Percentiles rank a stretch among this genome's conserved stretches.
Conservation (phyloP, 1,284 basidiomycete genomes). For the Cutaneotrichosporon cyanovorans region DNA sequence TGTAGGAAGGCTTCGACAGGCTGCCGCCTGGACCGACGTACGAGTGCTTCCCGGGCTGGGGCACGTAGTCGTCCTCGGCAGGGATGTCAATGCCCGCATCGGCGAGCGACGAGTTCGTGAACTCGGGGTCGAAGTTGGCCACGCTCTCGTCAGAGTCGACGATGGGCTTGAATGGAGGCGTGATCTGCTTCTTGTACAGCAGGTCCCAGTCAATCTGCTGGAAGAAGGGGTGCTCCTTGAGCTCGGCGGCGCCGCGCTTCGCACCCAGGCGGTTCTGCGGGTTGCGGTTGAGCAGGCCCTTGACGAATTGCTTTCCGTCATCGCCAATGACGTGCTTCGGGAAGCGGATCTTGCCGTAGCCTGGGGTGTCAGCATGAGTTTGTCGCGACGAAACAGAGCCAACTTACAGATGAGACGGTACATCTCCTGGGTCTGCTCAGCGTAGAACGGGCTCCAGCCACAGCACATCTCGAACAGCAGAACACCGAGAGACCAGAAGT, state of each 20-base stretch:
- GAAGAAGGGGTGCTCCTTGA: constrained; percentile 97
- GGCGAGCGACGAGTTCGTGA: constrained; percentile 55
- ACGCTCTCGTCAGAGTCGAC: constrained; percentile 98
- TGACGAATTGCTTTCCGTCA: constrained; percentile 98
- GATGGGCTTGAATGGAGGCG: constrained; percentile 94
- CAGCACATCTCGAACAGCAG: constrained; percentile 97
- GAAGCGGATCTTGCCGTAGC: constrained; percentile 89
- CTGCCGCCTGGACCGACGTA: constrained; percentile 45
- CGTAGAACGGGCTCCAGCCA: constrained; percentile 99
- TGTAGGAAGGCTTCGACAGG: constrained; percentile 27
- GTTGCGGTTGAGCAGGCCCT: constrained; percentile 94
- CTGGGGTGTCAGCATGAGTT: constrained; percentile 8
- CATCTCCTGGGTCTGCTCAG: constrained; percentile 99
- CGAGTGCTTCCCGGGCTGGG: constrained; percentile 28
- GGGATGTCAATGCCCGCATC: constrained; percentile 54
- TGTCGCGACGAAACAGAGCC: constrained; percentile 52
- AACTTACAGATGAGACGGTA: constrained; percentile 95
- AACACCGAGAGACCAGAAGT: constrained; percentile 96
- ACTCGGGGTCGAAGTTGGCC: constrained; percentile 96
- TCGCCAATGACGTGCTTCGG: constrained; percentile 84
- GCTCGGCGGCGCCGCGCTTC: constrained; percentile 78
- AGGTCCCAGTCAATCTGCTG: constrained; percentile 81
- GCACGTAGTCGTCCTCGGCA: constrained; percentile 49
- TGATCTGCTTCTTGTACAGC: constrained; percentile 79
- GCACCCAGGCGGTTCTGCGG: constrained; percentile 94